Conservation (phyloP, 345 rosid genomes). For the Arabis alpina region DNA sequence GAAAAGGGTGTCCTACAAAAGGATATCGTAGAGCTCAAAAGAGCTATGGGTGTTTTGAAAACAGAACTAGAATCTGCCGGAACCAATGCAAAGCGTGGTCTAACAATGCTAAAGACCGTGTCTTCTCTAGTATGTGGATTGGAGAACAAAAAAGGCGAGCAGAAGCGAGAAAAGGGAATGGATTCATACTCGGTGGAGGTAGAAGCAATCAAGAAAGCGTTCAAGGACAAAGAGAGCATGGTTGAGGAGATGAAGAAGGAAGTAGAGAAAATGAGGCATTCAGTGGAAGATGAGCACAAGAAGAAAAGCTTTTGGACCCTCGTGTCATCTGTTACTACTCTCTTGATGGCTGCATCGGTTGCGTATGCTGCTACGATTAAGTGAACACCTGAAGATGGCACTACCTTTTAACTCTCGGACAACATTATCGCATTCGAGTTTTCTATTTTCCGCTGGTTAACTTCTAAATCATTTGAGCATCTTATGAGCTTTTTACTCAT, state of each 20-base stretch:
- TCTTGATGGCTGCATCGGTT: slow-evolving; percentile 65
- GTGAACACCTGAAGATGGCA: slow-evolving; percentile 45
- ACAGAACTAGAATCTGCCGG: slow-evolving; percentile 52
- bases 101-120: slow-evolving; percentile 59
- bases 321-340: slow-evolving; percentile 73
- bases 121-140: slow-evolving; percentile 49
- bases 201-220: slow-evolving; percentile 66
- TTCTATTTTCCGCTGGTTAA: slow-evolving; percentile 16
- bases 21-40: slow-evolving; percentile 53
- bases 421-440: slow-evolving; percentile 31
- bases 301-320: slow-evolving; percentile 69
- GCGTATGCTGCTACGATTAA: slow-evolving; percentile 62
- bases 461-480: slow-evolving; percentile 30
- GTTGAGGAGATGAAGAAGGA: slow-evolving; percentile 66
- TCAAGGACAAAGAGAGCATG: slow-evolving; percentile 56
- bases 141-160: slow-evolving; percentile 37
- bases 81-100: slow-evolving; percentile 46
- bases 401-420: slow-evolving; percentile 30
- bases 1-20: slow-evolving; percentile 55
- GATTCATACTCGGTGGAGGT: slow-evolving; percentile 50
- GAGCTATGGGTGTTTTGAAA: slow-evolving; percentile 44
- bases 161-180: slow-evolving; percentile 45
- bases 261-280: slow-evolving; percentile 54
- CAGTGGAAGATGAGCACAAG: slow-evolving; percentile 57
- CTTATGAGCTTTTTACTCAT: slow-evolving; percentile 28